Evolutionary conservation across 352 stramenopile genomes (phyloP), one percentile per base, ranked within the genome.

Genomic region (Hyaloperonospora arabidopsidis): DNA sequence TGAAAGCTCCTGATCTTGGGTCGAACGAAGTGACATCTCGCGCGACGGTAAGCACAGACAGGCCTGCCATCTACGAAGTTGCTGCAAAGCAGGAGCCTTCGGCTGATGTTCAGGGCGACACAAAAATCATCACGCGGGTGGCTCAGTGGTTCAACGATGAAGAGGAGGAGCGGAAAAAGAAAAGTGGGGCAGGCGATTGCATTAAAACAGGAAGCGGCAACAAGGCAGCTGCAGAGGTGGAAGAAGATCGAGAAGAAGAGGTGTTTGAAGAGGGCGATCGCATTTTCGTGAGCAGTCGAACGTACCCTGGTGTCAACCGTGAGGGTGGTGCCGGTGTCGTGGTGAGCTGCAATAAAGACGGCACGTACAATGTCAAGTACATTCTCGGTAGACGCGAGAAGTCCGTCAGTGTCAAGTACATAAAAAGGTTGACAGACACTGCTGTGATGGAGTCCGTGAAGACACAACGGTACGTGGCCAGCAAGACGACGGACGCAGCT

Each of bases 311-410:
- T 12, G 81, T 94, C 41, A 94, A 94, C 70, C 85, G 84, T 39
- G 59, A 75, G 25, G 84, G 84, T 28, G 84, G 84, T 19, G 78
- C 76, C 12, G 84, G 57, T 1, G 68, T 74, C 25, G 62, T 94
- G 13, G 47, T 64, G 36, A 49, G 64, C 7, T 57, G 60, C 25
- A 86, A 89, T 51, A 74, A 76, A 8, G 81, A 91, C 40, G 75
- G 70, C 44, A 78, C 76, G 14, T 91, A 90, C 65, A 72, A 85
- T 49, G 68, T 94, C 53, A 94, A 94, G 67, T 94, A 91, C 57
- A 56, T 94, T 39, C 65, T 94, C 11, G 84, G 84, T 15, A 81
- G 84, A 0, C 72, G 65, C 15, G 84, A 94, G 59, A 91, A 90
- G 59, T 59, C 58, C 25, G 73, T 94, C 1, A 65, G 60, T 14